These are phyloP conservation scores for Tulasnella sp. DNA, from an alignment of 768 basidiomycete genomes.

Conservation along the genomic window DNA sequence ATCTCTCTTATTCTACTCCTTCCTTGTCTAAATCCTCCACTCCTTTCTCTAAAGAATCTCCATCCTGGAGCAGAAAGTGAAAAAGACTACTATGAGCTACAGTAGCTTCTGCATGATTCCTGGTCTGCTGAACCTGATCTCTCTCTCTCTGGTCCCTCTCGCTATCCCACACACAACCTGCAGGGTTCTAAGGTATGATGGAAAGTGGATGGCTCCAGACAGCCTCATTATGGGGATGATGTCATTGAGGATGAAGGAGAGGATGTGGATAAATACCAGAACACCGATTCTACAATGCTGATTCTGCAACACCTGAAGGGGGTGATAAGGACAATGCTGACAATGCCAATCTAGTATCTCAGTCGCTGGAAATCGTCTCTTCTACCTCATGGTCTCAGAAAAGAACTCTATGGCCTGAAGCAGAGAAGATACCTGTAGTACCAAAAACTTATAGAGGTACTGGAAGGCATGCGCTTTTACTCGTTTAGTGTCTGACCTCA, in stretches of 20 bases:
- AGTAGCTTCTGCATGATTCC: neutral
- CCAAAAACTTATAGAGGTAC: too few species aligned
- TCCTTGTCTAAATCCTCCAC: neutral
- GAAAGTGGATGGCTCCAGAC: neutral
- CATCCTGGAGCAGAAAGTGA: too few species aligned
- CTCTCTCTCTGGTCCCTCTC: neutral
- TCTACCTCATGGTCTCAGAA: too few species aligned
- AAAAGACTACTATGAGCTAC: too few species aligned
- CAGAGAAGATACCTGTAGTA: too few species aligned
- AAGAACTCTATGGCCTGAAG: too few species aligned
- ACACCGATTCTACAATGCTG: neutral
- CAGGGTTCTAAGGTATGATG: neutral
- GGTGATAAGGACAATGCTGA: neutral
- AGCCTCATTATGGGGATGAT: neutral
- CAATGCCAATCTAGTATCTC: neutral
- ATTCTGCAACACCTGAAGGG: neutral
- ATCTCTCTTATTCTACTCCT: neutral
- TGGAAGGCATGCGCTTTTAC: neutral
- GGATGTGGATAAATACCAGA: too few species aligned
- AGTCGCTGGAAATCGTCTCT: neutral
- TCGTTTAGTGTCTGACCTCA: too few species aligned
- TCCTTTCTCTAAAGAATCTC: too few species aligned
- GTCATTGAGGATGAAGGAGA: too few species aligned
- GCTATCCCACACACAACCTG: neutral
- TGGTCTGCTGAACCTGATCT: neutral